A percentile compares a stretch with the other conserved stretches of the same genome.
These are phyloP conservation scores for Protomyces inouyei DNA, from an alignment of 1,139 yeast genomes.

Conservation along the genomic window DNA sequence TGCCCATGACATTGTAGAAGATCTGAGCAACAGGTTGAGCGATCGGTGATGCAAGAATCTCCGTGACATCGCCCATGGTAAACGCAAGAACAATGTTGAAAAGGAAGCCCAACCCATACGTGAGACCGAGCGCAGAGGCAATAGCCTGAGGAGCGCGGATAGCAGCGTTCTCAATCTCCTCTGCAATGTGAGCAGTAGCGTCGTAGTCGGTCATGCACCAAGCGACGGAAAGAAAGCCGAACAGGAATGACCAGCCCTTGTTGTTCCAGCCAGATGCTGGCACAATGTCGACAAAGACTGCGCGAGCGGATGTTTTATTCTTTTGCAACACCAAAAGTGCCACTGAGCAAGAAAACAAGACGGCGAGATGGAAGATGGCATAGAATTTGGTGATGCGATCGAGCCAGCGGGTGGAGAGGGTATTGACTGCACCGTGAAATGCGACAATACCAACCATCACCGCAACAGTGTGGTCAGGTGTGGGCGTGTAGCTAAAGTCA, in stretches of 20 bases:
- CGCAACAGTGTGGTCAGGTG: constrained; percentile 45
- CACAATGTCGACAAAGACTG: constrained; percentile 39
- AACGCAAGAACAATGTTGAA: constrained; percentile 43
- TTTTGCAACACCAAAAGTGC: constrained; percentile 38
- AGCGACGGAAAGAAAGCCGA: constrained; percentile 59
- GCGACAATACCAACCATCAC: constrained; percentile 44
- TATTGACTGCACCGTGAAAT: constrained; percentile 45
- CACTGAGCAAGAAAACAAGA: constrained; percentile 42
- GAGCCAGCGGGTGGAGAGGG: constrained; percentile 44
- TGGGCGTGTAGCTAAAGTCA: constrained; percentile 43
- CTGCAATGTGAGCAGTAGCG: constrained; percentile 64
- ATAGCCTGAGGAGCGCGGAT: constrained; percentile 67
- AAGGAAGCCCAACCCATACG: constrained; percentile 45
- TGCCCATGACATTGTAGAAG: constrained; percentile 60
- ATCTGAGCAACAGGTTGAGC: constrained; percentile 51
- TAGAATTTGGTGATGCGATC: constrained; percentile 45
- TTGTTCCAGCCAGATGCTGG: constrained; percentile 39
- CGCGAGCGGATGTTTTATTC: constrained; percentile 38
- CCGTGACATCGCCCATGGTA: constrained; percentile 26
- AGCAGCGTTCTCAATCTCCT: constrained; percentile 64
- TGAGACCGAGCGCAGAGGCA: constrained; percentile 48
- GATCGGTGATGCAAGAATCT: constrained; percentile 11
- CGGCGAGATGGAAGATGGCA: constrained; percentile 45
- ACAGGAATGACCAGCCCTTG: constrained; percentile 59
- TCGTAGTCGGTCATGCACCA: constrained; percentile 51